Base-by-base conservation (phyloP, 148 eudicot genomes). In the Beta vulgaris region DNA sequence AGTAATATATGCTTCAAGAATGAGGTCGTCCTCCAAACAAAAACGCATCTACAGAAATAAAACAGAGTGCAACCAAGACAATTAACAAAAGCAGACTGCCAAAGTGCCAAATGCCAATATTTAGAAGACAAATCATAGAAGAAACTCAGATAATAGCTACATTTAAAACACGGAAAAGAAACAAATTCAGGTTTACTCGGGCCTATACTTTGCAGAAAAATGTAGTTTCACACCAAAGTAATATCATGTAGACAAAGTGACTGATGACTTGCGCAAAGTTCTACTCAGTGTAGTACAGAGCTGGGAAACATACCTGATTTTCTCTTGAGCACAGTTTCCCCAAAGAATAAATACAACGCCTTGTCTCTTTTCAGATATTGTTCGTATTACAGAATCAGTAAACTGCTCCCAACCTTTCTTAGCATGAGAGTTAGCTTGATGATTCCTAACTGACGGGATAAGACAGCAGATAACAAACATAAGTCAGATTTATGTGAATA, bases 391-490 rank as follows among this genome's bases (percentile, higher is more conserved):
- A 77, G 97, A 88, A 90, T 95, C 97, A 68, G 98, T 95, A 73
- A 92, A 92, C 74, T 86, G 96, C 82, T 95, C 98, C 98, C 98
- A 95, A 29, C 98, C 98, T 79, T 83, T 92, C 82, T 88, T 92
- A 60, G 98, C 96, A 80, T 95, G 98, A 51, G 93, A 95, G 79
- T 95, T 95, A 44, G 98, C 93, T 81, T 92, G 93, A 66, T 89
- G 90, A 57, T 91, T 84, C 87, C 93, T 88, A 75, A 95, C 98
- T 91, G 86, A 54, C 6, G 0, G 67, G 37, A 59, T 44, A 40
- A 28, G 40, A 62, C 36, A 49, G n/a, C 29, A 71, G 14, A 72
- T 71, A 46, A 58, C 21, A 71, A 29, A 25, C 6, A 34, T 15
- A 60, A 32, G 19, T 25, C 53, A 26, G 43, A 55, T 16, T 14